Evolutionary conservation across 176 grass and related monocot species (phyloP).

Genomic region (Themeda triandra): DNA sequence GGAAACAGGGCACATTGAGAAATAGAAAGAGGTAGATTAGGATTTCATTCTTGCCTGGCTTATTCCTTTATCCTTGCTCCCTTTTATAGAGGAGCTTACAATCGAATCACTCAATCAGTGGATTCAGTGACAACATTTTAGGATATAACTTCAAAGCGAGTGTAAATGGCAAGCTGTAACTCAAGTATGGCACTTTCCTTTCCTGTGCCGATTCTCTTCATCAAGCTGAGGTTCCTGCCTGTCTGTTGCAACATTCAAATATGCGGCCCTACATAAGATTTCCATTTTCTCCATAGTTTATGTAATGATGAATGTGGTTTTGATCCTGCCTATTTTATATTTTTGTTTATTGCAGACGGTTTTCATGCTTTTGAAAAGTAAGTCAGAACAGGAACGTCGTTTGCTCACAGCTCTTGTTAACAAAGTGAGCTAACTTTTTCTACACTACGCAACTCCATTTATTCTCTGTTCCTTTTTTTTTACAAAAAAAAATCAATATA

Average conservation of each 20-base stretch:
- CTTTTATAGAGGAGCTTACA: neutral
- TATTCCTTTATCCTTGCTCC: neutral
- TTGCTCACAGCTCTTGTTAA: conserved; percentile 94
- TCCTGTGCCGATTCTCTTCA: neutral
- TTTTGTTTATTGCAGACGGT: conserved; percentile 61
- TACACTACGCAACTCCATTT: neutral
- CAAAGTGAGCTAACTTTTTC: conserved; percentile 59
- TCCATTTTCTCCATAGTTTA: neutral
- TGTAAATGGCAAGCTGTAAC: neutral
- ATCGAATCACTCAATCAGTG: neutral
- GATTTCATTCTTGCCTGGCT: neutral
- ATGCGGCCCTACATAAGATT: neutral
- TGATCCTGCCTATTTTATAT: neutral
- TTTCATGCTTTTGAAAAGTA: conserved; percentile 79
- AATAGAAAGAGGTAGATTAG: neutral
- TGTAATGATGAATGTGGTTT: conserved; percentile 5
- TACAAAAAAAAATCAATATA: neutral
- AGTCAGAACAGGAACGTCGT: conserved; percentile 91
- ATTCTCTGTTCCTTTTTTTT: neutral
- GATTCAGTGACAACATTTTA: neutral
- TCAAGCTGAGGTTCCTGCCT: neutral
- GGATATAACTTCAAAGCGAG: neutral
- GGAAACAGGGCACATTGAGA: neutral
- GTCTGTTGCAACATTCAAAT: neutral
- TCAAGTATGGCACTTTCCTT: neutral